Evolutionary conservation across 345 rosid species (phyloP), one percentile per base, ranked within the genome.

Genomic region (Limnanthes douglasii): DNA sequence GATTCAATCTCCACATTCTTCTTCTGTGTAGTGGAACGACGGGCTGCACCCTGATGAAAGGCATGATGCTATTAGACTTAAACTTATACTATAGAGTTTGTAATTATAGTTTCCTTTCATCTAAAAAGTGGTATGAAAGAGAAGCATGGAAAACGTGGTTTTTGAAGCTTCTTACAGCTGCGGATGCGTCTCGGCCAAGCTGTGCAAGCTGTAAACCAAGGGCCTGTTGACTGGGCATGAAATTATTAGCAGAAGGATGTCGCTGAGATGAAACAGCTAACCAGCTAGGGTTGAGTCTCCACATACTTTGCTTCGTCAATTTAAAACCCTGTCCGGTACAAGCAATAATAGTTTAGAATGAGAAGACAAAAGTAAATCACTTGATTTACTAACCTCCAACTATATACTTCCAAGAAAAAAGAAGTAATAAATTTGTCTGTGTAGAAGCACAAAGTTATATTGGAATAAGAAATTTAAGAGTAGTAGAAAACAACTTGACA

Each of bases 291-390:
- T 57, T 58, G 32, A 85, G 69, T 59, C 94, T 85, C 94, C 93
- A 69, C 62, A 35, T 50, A 54, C 99, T 92, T 69, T 71, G 88
- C 55, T 68, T 92, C 10, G 88, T 65, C 40, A 75, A 34, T 73
- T 78, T 92, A 41, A 81, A 75, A 57, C 99, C 99, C 99, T 92
- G 54, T n/a, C n/a, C n/a, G n/a, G n/a, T n/a, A n/a, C n/a, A n/a
- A n/a, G n/a, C n/a, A n/a, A n/a, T n/a, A n/a, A n/a, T n/a, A n/a
- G n/a, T n/a, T n/a, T n/a, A n/a, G n/a, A n/a, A n/a, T n/a, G n/a
- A n/a, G n/a, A n/a, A n/a, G n/a, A n/a, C n/a, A n/a, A n/a, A n/a
- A n/a, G n/a, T n/a, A n/a, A n/a, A n/a, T n/a, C n/a, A n/a, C n/a
- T n/a, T n/a, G n/a, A n/a, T n/a, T n/a, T n/a, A n/a, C n/a, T n/a